These are phyloP conservation scores for Allomyces macrogynus DNA, from an alignment of 192 early-diverging fungal genomes.

Conservation along the genomic window DNA sequence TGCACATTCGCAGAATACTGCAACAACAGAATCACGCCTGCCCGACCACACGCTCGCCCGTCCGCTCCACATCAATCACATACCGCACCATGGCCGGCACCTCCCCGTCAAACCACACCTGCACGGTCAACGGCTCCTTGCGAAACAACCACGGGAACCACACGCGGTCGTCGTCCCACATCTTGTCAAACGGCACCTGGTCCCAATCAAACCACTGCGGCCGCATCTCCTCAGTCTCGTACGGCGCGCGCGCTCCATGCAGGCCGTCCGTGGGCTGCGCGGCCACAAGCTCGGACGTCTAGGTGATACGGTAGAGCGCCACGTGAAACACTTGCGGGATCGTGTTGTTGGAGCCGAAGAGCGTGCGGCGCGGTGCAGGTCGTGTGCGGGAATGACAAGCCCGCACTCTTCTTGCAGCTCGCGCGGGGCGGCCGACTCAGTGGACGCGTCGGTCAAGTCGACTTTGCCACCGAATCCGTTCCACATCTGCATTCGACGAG, in stretches of 20 bases:
- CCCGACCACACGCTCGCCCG: too few species aligned
- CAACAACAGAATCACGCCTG: too few species aligned
- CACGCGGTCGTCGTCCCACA: conserved; percentile 50
- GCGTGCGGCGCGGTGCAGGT: conserved; percentile 23
- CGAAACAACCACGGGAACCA: conserved; percentile 41
- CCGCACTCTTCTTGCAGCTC: conserved; percentile 44
- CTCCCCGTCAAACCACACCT: background rate
- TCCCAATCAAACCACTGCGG: conserved; percentile 42
- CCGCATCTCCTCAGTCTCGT: conserved; percentile 45
- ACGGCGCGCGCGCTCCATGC: background rate
- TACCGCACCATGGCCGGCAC: too few species aligned
- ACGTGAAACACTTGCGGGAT: background rate
- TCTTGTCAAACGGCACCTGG: conserved; percentile 36
- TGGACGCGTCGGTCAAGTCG: conserved; percentile 39
- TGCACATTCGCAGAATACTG: too few species aligned
- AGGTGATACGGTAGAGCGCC: background rate
- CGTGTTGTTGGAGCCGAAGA: conserved; percentile 19
- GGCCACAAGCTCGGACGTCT: background rate
- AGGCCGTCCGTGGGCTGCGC: too few species aligned
- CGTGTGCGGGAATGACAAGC: conserved; percentile 2
- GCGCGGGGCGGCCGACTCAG: conserved; percentile 29
- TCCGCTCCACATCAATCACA: too few species aligned
- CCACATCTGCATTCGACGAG: background rate
- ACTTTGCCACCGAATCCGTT: conserved; percentile 58
- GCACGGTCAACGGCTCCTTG: conserved; percentile 17